Base-by-base conservation (phyloP, 495 filamentous ascomycete species). In the Chaetomium fimeti region DNA sequence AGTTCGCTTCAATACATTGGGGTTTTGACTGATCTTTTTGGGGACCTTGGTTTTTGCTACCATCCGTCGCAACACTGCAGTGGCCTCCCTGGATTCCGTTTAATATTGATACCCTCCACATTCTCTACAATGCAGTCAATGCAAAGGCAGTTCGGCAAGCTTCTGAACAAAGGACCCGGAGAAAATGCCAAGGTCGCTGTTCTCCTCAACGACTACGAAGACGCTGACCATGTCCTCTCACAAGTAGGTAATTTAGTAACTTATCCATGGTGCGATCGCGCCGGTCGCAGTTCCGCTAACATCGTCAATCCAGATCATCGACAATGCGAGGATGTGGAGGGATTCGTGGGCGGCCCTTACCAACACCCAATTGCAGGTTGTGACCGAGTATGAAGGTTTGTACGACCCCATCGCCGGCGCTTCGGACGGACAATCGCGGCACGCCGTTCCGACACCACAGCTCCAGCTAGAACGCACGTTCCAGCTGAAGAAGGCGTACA, bases 341-440 rank as follows among this genome's bases (percentile, higher is more conserved):
- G 91, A 96, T 73, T 84, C 88, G 5, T 98, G 93, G 93, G 80
- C 85, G 13, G 83, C 86, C 40, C 85, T 97, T 54, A 81, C 92
- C 38, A 82, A 79, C 61, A 83, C 84, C 65, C 93, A 97, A 73
- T 80, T 88, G 63, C 82, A 85, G 32, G 81, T 91, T 60, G 78
- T 84, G 32, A 82, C 87, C 61, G 87, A 91, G 67, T 90, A 90
- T 72, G 89, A 95, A 67, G 81, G 79, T 43, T 78, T 97, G 42
- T 97, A 96, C 81, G 86, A 89, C 57, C 89, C 93, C 16, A 92
- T 98, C 63, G 79, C 89, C 51, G 89, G 88, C 52, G 77, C 78
- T 16, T 68, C 77, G 11, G 80, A 83, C 63, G 80, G 81, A 20
- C 71, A 88, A 60, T 77, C 81, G 4, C 81, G 83, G 12, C 69